Evolutionary conservation across 2,329 filamentous ascomycete species (phyloP).

Genomic region (Aspergillus quadricinctus): DNA sequence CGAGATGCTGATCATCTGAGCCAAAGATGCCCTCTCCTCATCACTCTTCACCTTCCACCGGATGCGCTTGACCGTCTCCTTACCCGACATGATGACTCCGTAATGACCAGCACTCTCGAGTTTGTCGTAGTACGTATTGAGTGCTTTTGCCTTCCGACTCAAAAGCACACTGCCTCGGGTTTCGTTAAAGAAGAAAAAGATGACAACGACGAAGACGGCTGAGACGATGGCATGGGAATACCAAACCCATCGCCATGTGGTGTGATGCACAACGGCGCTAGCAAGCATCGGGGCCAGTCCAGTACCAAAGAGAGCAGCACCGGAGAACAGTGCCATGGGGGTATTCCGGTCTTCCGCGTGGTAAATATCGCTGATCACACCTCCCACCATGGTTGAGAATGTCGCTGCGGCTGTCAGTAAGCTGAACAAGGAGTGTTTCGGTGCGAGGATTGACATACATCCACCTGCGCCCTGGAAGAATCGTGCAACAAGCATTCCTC

Average conservation of each 20-base stretch:
- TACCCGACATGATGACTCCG: conserved; percentile 47
- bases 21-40: conserved; percentile 66
- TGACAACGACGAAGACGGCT: conserved; percentile 57
- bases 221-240: conserved; percentile 76
- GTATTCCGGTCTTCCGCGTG: conserved; percentile 74
- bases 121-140: conserved; percentile 77
- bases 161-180: conserved; percentile 77
- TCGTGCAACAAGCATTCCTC: conserved; percentile 69
- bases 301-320: conserved; percentile 70
- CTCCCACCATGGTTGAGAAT: conserved; percentile 89
- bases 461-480: conserved; percentile 75
- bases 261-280: conserved; percentile 63
- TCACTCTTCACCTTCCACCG: conserved; percentile 78
- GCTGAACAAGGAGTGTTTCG: not conserved
- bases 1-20: conserved; percentile 68
- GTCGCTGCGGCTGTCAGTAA: conserved; percentile 34
- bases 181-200: conserved; percentile 71
- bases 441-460: conserved; percentile 47
- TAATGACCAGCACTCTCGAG: conserved; percentile 62
- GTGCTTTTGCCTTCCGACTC: conserved; percentile 63
- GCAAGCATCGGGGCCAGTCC: conserved; percentile 71
- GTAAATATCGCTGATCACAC: conserved; percentile 84
- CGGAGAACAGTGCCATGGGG: conserved; percentile 87
- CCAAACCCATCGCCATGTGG: conserved; percentile 81
- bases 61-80: conserved; percentile 50